Evolutionary conservation across 495 filamentous ascomycete species (phyloP), one percentile per base, ranked within the genome.

Genomic region (Chaetomium fimeti): DNA sequence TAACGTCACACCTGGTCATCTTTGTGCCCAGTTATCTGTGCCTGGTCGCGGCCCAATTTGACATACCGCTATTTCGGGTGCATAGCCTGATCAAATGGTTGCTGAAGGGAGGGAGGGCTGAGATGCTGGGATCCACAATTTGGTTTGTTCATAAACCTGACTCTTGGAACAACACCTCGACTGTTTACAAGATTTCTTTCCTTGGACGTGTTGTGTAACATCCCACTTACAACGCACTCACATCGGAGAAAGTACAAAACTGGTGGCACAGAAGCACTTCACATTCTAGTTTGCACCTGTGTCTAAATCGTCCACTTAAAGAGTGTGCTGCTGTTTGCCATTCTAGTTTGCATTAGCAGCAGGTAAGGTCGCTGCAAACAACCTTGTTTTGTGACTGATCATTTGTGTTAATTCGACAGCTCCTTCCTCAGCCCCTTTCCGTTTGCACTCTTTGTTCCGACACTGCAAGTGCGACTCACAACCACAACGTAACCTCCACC

Each of bases 11-110:
- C 51, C 22, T 40, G 32, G 18, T 12, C 18, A 45, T 27, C 9
- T 43, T 20, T 5, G 18, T 20, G 9, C 32, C 40, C 25, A 29
- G 25, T 25, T 25, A n/a, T 45, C 5, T 57, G 15, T 59, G 40
- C 40, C 56, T 59, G 45, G 55, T 57, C 13, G 42, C 56, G 32
- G 56, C 42, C 42, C 56, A 59, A 59, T 20, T 45, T 59, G 36
- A 47, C 56, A 32, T 24, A 43, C 22, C 38, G n/a, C 53, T 38
- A 38, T 32, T 36, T 57, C 7, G 20, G 36, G 15, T 4, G 25
- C 38, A 22, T 15, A 13, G 32, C 29, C 53, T 56, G 28, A 24
- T 55, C 28, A n/a, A 55, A 55, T 42, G n/a, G 24, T 12, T 43
- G 42, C 12, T 20, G 40, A 32, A 20, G 36, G 27, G 24, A 12